Conservation (phyloP, 768 basidiomycete genomes). For the Tulasnella sp. region DNA sequence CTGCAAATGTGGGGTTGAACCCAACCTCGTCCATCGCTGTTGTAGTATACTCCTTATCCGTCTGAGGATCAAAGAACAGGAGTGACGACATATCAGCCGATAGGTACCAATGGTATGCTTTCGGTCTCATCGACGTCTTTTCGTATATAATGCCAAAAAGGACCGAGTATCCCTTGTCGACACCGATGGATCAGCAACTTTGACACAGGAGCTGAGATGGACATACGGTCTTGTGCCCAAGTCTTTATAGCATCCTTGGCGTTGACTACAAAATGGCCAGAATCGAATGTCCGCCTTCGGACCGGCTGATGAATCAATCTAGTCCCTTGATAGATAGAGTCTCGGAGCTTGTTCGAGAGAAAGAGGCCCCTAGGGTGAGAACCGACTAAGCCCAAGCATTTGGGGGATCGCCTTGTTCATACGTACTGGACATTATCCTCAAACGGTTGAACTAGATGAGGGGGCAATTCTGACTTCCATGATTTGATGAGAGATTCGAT, state of each 20-base stretch:
- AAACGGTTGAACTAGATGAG: background rate
- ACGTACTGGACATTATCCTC: background rate
- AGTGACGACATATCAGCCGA: background rate
- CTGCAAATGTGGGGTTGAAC: background rate
- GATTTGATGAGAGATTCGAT: background rate
- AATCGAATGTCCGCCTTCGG: background rate
- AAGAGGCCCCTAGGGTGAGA: background rate
- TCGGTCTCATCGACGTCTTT: background rate
- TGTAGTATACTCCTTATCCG: background rate
- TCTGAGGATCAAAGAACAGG: background rate
- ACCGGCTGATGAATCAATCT: background rate
- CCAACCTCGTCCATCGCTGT: background rate
- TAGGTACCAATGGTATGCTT: conserved; percentile 6
- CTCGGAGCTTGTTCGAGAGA: background rate
- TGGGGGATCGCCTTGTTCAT: background rate
- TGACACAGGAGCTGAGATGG: background rate
- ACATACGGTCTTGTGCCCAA: background rate
- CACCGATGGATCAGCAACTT: background rate
- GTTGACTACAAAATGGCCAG: background rate
- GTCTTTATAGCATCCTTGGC: background rate
- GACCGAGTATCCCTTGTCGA: background rate
- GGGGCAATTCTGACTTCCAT: background rate
- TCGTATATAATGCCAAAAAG: conserved; percentile 5
- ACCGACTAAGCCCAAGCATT: background rate
- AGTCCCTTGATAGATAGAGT: background rate